phyloP scores from a whole-genome alignment of 352 stramenopile genomes.

The Pythium monospermum region DNA sequence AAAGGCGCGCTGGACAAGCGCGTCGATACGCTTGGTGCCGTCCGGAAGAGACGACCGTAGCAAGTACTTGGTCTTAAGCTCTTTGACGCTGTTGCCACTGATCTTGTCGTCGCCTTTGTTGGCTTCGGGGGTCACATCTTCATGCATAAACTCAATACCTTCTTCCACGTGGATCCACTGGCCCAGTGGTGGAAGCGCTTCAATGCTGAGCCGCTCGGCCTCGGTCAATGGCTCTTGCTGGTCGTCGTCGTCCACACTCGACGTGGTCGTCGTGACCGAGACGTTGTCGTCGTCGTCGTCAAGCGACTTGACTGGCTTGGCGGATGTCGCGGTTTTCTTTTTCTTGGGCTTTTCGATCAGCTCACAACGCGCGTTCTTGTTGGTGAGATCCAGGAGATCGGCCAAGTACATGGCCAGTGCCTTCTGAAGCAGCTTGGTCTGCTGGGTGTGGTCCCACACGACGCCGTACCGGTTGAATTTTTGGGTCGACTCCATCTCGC shows the following conservation, averaged over 20 bases:
- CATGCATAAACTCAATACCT: slow-evolving; percentile 30
- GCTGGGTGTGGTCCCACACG: slow-evolving; percentile 31
- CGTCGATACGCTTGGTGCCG: slow-evolving; percentile 28
- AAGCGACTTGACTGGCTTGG: not conserved
- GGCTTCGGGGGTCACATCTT: slow-evolving; percentile 13
- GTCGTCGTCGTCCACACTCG: slow-evolving; percentile 17
- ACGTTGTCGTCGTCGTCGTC: slow-evolving; percentile 1
- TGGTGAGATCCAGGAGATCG: slow-evolving; percentile 28
- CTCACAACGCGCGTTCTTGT: slow-evolving; percentile 38
- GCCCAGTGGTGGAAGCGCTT: slow-evolving; percentile 25
- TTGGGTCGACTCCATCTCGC: slow-evolving; percentile 20
- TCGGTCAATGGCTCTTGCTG: slow-evolving; percentile 17
- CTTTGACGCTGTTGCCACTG: slow-evolving; percentile 9
- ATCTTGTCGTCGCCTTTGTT: slow-evolving; percentile 10
- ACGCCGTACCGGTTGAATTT: slow-evolving; percentile 30
- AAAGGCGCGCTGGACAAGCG: slow-evolving; percentile 30
- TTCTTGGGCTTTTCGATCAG: slow-evolving; percentile 23
- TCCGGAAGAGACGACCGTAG: slow-evolving; percentile 21
- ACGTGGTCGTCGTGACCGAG: slow-evolving; percentile 13
- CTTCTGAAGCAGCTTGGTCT: slow-evolving; percentile 42
- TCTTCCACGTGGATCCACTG: slow-evolving; percentile 26
- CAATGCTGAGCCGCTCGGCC: slow-evolving; percentile 32
- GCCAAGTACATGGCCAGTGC: slow-evolving; percentile 38
- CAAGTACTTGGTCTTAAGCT: slow-evolving; percentile 22
- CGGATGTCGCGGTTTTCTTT: slow-evolving; percentile 2